Evolutionary conservation across 805 yeast species (phyloP), one percentile per base, ranked within the genome.

Genomic region (Suhomyces faveliae): DNA sequence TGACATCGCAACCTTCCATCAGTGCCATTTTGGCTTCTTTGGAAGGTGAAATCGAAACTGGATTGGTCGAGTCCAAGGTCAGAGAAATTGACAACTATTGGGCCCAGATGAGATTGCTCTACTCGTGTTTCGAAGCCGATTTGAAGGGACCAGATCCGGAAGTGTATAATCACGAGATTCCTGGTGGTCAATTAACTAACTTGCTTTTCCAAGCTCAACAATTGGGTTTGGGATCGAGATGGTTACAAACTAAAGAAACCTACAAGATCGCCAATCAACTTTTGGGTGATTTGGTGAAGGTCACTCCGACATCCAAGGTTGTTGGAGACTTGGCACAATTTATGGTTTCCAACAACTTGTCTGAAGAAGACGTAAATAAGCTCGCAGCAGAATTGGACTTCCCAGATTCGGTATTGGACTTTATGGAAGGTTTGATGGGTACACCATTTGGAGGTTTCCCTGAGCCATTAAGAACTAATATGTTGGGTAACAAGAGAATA

Each of bases 361-460:
- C 84, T 8, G 76, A 87, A 43, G 88, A 87, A 60, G 99, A 94
- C 63, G 96, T 94, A 53, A 78, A 76, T 66, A 84, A 85, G 66
- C 81, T 94, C 58, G 99, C 99, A 3, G 74, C 82, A 47, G 88
- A 89, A 53, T 80, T 94, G 60, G 99, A 94, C 73, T 92, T 94
- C 96, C 99, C 99, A 54, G 97, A 87, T 65, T 92, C 98, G 17
- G 97, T 94, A 13, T 80, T 94, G 67, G 99, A 94, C 72, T 94
- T 94, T 82, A 90, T 94, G 80, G 96, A 94, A 77, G 99, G 99
- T 61, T 80, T 94, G 68, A 94, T 94, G 88, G 99, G 99, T 67
- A 94, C 94, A 57, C 99, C 99, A 63, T 89, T 89, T 67, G 99
- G 99, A 58, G 99, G 99, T 7, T 94, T 94, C 96, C 99, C 99